Percentiles rank a stretch among this genome's conserved stretches.
phyloP scores from a whole-genome alignment of 345 rosid species.

The Kandelia obovata region DNA sequence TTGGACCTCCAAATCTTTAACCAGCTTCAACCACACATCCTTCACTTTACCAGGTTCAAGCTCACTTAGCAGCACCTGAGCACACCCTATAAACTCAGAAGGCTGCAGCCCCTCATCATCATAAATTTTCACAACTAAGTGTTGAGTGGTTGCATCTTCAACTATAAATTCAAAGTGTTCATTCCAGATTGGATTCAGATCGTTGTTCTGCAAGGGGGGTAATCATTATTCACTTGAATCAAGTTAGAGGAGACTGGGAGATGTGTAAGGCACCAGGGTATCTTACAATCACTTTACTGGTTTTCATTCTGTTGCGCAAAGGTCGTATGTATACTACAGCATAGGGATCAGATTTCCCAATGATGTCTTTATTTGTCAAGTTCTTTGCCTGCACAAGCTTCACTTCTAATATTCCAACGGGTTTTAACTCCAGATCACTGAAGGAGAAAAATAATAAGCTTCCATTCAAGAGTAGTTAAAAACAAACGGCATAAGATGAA shows the following conservation, averaged over 20 bases:
- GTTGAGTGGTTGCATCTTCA: conserved; percentile 90
- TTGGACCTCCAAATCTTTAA: conserved; percentile 93
- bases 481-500: not conserved
- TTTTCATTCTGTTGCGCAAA: conserved; percentile 64
- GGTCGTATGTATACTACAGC: conserved; percentile 81
- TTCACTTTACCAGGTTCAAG: conserved; percentile 98
- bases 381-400: conserved; percentile 96
- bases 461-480: not conserved
- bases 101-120: conserved; percentile 96
- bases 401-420: conserved; percentile 87
- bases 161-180: conserved; percentile 89
- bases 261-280: conserved; percentile 1
- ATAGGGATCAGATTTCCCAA: conserved; percentile 98
- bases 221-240: conserved; percentile 14
- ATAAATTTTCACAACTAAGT: conserved; percentile 75
- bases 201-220: conserved; percentile 63
- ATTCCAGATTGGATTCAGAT: conserved; percentile 95
- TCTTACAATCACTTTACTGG: conserved; percentile 84
- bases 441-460: conserved; percentile 29
- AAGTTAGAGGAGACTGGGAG: conserved; percentile 6
- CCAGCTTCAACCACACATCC: conserved; percentile 96
- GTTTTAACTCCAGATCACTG: conserved; percentile 92
- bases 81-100: conserved; percentile 82
- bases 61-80: conserved; percentile 65
- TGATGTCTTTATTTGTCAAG: conserved; percentile 86